These are phyloP conservation scores for Yamadazyma mexicana DNA, from an alignment of 1,139 yeast genomes.

Conservation along the genomic window DNA sequence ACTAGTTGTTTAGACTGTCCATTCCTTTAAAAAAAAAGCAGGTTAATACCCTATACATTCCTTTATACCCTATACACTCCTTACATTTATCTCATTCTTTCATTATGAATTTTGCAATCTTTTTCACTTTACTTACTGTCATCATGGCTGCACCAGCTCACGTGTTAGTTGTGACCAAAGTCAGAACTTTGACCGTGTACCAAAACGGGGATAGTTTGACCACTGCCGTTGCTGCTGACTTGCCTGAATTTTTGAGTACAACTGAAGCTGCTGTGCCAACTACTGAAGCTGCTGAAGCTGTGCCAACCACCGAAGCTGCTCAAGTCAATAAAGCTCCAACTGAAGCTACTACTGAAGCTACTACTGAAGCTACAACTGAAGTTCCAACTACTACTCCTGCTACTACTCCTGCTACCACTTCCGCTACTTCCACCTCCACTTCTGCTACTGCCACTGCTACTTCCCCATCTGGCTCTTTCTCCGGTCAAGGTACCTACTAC, in stretches of 20 bases:
- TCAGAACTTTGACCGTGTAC: constrained; percentile 14
- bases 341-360: constrained; percentile 13
- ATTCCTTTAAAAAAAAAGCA: neutral
- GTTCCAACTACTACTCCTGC: constrained; percentile 16
- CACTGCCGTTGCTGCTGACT: constrained; percentile 11
- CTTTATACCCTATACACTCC: constrained; percentile 3
- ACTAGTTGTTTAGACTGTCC: neutral
- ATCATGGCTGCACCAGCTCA: constrained; percentile 17
- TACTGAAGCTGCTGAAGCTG: neutral
- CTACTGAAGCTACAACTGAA: constrained; percentile 23
- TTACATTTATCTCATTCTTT: constrained; percentile 1
- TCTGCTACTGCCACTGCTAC: constrained; percentile 20
- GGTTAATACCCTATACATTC: neutral
- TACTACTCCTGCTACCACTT: constrained; percentile 14
- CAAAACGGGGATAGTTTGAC: constrained; percentile 14
- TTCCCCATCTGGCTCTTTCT: constrained; percentile 16
- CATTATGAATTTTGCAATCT: constrained; percentile 12
- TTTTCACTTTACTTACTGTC: constrained; percentile 9
- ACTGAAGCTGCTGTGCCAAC: constrained; percentile 13
- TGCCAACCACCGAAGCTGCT: constrained; percentile 6
- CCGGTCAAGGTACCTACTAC: constrained; percentile 64
- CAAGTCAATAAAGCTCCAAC: constrained; percentile 14
- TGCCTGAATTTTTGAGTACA: constrained; percentile 5
- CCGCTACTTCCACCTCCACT: constrained; percentile 22
- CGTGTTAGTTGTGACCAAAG: constrained; percentile 16